phyloP scores from a whole-genome alignment of 352 stramenopile genomes.

The Phytophthora fragariaefolia region DNA sequence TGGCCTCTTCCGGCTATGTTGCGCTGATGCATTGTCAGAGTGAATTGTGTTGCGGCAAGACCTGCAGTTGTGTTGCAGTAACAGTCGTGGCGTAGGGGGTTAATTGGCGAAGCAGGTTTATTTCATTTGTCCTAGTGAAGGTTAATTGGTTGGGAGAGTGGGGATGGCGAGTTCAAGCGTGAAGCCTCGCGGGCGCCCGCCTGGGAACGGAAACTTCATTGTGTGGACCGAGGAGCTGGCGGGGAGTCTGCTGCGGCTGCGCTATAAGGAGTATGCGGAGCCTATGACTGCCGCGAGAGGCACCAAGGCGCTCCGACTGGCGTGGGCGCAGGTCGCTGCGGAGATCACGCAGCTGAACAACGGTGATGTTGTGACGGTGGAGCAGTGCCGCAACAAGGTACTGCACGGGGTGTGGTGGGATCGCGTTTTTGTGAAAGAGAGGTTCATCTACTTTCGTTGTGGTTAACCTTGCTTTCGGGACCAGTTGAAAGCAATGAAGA shows the following conservation, averaged over 20 bases:
- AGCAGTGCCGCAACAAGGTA: conserved; percentile 39
- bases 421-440: neutral
- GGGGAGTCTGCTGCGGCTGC: conserved; percentile 21
- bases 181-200: conserved; percentile 28
- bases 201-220: conserved; percentile 29
- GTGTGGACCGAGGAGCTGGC: conserved; percentile 26
- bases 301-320: conserved; percentile 25
- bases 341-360: conserved; percentile 23
- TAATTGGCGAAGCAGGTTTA: no score
- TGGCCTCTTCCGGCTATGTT: no score
- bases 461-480: conserved; percentile 4
- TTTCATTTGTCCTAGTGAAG: no score
- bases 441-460: conserved; percentile 9
- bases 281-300: conserved; percentile 19
- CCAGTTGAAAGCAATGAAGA: conserved; percentile 33
- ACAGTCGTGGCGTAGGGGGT: no score
- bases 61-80: no score
- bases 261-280: conserved; percentile 27
- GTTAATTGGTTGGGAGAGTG: no score
- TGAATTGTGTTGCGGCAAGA: no score
- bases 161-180: conserved; percentile 2
- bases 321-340: conserved; percentile 17
- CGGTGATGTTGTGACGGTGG: conserved; percentile 12
- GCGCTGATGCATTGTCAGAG: no score
- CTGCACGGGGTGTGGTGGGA: neutral